Evolutionary conservation across 306 rosid genomes (phyloP), one percentile per base, ranked within the genome.

Genomic region (Luffa acutangula): DNA sequence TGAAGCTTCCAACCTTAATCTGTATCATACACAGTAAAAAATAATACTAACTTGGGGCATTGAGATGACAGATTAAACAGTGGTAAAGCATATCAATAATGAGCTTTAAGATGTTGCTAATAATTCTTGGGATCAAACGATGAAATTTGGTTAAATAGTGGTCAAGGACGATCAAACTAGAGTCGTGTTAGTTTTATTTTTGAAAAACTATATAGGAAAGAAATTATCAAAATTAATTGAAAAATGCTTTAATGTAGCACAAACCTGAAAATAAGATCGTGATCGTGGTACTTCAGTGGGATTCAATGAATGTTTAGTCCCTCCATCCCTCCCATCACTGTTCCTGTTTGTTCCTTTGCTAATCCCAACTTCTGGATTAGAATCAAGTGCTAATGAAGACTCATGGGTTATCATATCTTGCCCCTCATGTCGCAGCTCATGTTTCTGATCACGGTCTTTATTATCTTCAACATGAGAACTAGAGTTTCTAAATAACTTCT

Each of bases 251-350:
- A 87, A 70, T 20, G 67, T 67, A 74, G 84, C 64, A 74, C 69
- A 80, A 75, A 95, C 98, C 99, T 95, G 91, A 76, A 81, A 78
- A 82, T 62, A 69, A 81, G 93, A 85, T 76, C 90, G 91, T 51
- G 97, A 65, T 81, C 89, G 87, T 9, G 93, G 81, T 6, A 53
- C 83, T 81, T 86, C 91, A 58, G 82, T 66, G 66, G 85, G 76
- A 82, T 81, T 80, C 56, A 91, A 79, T 3, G 89, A 84, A 80
- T 75, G 84, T 60, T 87, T 92, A 58, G 85, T 54, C 21, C 82
- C 84, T 56, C 85, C 88, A 34, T 73, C 76, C 41, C 64, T 86
- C 58, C 75, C 88, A 41, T 67, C 80, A 58, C 60, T 76, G 65
- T 88, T 88, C 84, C 64, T 84, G 74, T 82, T 83, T 34, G 85